These are phyloP conservation scores for Tilletia horrida DNA, from an alignment of 1,284 basidiomycete species.

Conservation along the genomic window DNA sequence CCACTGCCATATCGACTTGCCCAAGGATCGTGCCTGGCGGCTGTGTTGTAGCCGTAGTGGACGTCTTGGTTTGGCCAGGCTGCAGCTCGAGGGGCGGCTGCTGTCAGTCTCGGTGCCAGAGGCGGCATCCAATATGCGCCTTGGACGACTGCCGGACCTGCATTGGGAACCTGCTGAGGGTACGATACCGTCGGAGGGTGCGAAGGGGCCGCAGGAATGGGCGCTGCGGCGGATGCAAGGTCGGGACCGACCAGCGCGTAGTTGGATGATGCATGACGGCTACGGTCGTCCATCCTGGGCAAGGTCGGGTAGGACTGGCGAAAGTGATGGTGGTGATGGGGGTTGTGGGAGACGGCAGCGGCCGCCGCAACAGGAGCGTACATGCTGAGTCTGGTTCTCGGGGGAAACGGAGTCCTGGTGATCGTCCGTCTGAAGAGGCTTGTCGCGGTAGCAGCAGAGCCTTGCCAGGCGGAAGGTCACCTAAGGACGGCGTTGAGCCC, in stretches of 20 bases:
- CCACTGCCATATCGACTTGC: not conserved
- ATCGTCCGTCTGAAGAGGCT: not conserved
- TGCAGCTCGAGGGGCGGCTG: slow-evolving; percentile 13
- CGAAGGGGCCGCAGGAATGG: not conserved
- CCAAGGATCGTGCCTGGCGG: slow-evolving; percentile 2
- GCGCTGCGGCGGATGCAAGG: not conserved
- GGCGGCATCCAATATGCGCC: slow-evolving; percentile 3
- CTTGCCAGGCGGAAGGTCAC: slow-evolving; percentile 1
- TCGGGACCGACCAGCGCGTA: slow-evolving; percentile 1
- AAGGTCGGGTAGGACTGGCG: slow-evolving; percentile 14
- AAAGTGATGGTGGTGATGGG: not conserved
- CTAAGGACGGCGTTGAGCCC: not conserved
- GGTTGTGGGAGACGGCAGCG: slow-evolving; percentile 3
- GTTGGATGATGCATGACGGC: slow-evolving; percentile 4
- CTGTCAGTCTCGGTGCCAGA: slow-evolving; percentile 5
- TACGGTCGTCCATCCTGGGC: not conserved
- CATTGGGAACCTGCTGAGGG: slow-evolving; percentile 8
- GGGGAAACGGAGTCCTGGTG: not conserved
- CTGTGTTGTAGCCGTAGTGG: not conserved
- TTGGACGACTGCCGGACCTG: not conserved
- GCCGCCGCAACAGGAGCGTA: slow-evolving; percentile 11
- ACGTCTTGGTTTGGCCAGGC: not conserved
- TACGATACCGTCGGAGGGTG: not conserved
- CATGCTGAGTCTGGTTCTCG: not conserved
- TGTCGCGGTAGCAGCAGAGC: not conserved